Base-by-base conservation (phyloP, 2,329 filamentous ascomycete genomes). In the Lasiodiplodia sp. region DNA sequence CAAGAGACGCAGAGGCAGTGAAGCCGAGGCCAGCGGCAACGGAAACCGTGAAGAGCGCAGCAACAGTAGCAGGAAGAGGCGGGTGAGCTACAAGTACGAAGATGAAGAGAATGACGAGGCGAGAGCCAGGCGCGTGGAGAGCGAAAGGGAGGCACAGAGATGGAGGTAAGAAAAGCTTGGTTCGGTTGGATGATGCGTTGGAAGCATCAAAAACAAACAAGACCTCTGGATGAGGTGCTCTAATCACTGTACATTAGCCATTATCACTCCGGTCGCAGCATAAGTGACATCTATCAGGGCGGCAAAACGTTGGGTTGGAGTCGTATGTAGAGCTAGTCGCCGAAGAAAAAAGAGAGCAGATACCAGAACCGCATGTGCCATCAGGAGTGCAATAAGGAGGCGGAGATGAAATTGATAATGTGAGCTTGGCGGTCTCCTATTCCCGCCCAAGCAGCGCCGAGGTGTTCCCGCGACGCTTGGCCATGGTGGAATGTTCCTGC, bases 71-170 rank as follows among this genome's bases (percentile, higher is more conserved):
- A 85, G 74, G 71, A 67, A 72, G 23, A 71, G 74, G 34, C 71
- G 69, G 56, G 68, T 72, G 21, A 73, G 73, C 49, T 74, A 75
- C 56, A 74, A 76, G 65, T 77, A 76, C 68, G 73, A 82, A 84
- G 71, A 85, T 85, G 83, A 83, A 83, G 75, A 75, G 44, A 71
- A 72, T 38, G 72, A 72, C 49, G 72, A 73, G 74, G 76, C 72
- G 23, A 75, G 79, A 47, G 73, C 79, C 37, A 72, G 74, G 58
- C 79, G 87, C 69, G 78, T 87, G 55, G 88, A 90, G 77, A 84
- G 82, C 37, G 88, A 91, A 78, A 82, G 89, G 70, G 88, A 91
- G 73, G 82, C 70, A 53, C 77, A 72, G 14, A 72, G 80, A 70
- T 81, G 79, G 79, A 47, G 65, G 40, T 67, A 28, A 47, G 28